These are phyloP conservation scores for Pleurotus tuber-regium DNA, from an alignment of 768 basidiomycete genomes.

Conservation along the genomic window DNA sequence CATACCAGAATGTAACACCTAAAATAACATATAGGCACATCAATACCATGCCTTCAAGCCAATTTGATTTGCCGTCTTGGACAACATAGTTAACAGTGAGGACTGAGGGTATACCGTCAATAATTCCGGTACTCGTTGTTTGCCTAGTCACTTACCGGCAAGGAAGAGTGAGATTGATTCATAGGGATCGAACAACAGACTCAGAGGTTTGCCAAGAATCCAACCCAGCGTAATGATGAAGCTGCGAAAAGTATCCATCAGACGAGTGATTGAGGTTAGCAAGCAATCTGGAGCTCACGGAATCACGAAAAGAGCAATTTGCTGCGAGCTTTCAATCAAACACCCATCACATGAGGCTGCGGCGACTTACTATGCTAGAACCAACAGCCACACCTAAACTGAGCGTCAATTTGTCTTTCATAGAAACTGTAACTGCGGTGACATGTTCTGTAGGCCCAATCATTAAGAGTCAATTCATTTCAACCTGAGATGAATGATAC, in stretches of 20 bases:
- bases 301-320: constrained; percentile 53
- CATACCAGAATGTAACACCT: constrained; percentile 21
- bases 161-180: constrained; percentile 67
- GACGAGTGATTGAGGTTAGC: background rate
- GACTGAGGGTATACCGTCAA: constrained; percentile 33
- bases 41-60: constrained; percentile 77
- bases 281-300: constrained; percentile 31
- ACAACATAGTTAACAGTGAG: constrained; percentile 85
- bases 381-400: constrained; percentile 90
- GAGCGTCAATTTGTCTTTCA: constrained; percentile 85
- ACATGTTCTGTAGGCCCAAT: constrained; percentile 63
- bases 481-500: constrained; percentile 1
- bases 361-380: constrained; percentile 64
- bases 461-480: constrained; percentile 10
- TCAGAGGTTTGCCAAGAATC: constrained; percentile 75
- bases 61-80: constrained; percentile 86
- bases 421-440: constrained; percentile 88
- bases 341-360: background rate
- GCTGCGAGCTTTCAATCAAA: constrained; percentile 36
- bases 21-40: constrained; percentile 74
- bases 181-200: constrained; percentile 85
- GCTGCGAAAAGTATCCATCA: constrained; percentile 27
- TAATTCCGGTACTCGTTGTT: background rate
- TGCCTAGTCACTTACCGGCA: constrained; percentile 28
- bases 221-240: constrained; percentile 79